Evolutionary conservation across 805 yeast species (phyloP).

Genomic region (Saccharomycopsis fermentans): DNA sequence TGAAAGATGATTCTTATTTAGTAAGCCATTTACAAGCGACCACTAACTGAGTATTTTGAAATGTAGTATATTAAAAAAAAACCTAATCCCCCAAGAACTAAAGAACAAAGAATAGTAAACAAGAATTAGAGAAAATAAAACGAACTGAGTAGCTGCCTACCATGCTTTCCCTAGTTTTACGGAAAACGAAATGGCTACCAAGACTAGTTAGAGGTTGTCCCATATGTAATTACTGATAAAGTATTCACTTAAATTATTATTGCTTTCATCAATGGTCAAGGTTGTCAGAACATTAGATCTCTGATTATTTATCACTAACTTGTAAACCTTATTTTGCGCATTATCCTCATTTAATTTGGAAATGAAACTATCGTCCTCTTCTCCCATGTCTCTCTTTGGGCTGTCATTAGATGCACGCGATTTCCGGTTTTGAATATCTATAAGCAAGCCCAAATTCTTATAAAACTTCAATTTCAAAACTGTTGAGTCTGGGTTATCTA

Average conservation of each 20-base stretch:
- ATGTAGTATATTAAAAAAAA: too few species aligned
- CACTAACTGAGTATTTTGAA: too few species aligned
- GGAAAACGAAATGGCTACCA: not conserved
- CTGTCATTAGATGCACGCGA: conserved; percentile 26
- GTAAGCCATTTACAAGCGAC: too few species aligned
- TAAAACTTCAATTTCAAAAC: conserved; percentile 48
- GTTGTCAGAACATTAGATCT: conserved; percentile 14
- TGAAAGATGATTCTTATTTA: too few species aligned
- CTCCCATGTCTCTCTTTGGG: not conserved
- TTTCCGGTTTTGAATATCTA: conserved; percentile 26
- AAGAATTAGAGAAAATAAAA: too few species aligned
- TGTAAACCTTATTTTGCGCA: conserved; percentile 5
- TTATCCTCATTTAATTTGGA: conserved; percentile 2
- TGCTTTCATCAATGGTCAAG: conserved; percentile 11
- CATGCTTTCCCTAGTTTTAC: not conserved
- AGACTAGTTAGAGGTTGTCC: conserved; percentile 40
- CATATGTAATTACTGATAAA: conserved; percentile 70
- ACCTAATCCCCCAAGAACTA: too few species aligned
- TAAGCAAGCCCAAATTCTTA: conserved; percentile 47
- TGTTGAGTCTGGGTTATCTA: conserved; percentile 34
- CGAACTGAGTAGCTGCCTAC: not conserved
- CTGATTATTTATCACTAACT: conserved; percentile 15
- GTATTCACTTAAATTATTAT: conserved; percentile 48
- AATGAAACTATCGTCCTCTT: conserved; percentile 7
- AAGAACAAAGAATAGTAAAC: too few species aligned